phyloP scores from a whole-genome alignment of 2,329 filamentous ascomycete genomes.

The Microsporum canis region DNA sequence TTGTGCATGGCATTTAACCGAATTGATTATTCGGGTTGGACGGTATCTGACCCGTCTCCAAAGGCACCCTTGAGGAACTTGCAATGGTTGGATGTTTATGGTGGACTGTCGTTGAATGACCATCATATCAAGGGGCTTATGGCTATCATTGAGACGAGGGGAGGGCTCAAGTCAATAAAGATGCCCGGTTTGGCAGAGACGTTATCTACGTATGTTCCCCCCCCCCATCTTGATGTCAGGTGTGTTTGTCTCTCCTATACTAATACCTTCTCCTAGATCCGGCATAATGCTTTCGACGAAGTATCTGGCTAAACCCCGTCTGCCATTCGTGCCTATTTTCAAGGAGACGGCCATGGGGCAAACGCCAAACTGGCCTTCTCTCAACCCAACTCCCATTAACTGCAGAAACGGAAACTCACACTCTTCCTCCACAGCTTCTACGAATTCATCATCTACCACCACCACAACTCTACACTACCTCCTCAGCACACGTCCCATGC shows the following conservation, averaged over 20 bases:
- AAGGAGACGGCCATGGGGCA: conserved; percentile 14
- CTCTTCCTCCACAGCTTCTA: background rate
- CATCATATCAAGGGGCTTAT: conserved; percentile 20
- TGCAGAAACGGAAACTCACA: background rate
- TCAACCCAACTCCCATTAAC: conserved; percentile 1
- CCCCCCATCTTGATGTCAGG: background rate
- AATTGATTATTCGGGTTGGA: conserved; percentile 14
- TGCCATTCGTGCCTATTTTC: conserved; percentile 18
- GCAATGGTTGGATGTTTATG: conserved; percentile 21
- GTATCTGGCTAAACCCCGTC: conserved; percentile 16
- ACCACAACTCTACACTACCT: background rate
- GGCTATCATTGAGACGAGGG: conserved; percentile 24
- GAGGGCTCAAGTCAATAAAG: conserved; percentile 27
- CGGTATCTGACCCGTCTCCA: conserved; percentile 15
- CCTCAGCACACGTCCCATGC: conserved; percentile 10
- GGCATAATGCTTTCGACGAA: conserved; percentile 19
- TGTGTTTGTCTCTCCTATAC: background rate
- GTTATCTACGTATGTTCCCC: conserved; percentile 27
- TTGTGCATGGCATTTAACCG: conserved; percentile 21
- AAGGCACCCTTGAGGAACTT: conserved; percentile 19
- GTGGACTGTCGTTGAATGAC: conserved; percentile 18
- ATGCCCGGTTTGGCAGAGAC: conserved; percentile 28
- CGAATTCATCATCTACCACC: background rate
- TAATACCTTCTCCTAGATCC: conserved; percentile 11
- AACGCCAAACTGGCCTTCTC: conserved; percentile 14